Evolutionary conservation across 192 early-diverging fungal species (phyloP).

Genomic region (Phycomyces nitens): DNA sequence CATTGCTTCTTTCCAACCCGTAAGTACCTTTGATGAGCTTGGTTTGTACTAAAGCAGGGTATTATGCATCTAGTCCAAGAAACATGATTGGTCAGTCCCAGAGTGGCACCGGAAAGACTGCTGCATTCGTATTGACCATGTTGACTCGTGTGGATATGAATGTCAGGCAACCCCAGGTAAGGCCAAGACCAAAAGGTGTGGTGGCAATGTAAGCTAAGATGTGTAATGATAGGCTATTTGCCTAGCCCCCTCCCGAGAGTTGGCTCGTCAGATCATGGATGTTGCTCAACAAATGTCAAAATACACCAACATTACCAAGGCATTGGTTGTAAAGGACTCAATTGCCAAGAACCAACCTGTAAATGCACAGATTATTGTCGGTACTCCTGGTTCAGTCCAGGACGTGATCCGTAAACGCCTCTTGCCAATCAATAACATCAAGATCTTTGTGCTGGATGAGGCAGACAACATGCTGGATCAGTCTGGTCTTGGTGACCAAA

Average conservation of each 20-base stretch:
- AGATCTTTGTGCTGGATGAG: slow-evolving; percentile 93
- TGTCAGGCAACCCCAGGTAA: slow-evolving; percentile 62
- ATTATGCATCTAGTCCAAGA: slow-evolving; percentile 47
- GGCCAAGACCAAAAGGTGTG: background rate
- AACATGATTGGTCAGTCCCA: slow-evolving; percentile 99
- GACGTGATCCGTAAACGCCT: slow-evolving; percentile 68
- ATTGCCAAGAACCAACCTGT: slow-evolving; percentile 54
- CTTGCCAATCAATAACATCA: slow-evolving; percentile 57
- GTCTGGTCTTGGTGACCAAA: slow-evolving; percentile 83
- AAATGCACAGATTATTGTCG: slow-evolving; percentile 81
- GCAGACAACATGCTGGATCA: slow-evolving; percentile 98
- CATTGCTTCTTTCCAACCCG: slow-evolving; percentile 81
- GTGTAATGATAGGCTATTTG: slow-evolving; percentile 62
- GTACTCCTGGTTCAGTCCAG: slow-evolving; percentile 89
- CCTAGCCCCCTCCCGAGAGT: slow-evolving; percentile 88
- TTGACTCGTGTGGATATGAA: slow-evolving; percentile 78
- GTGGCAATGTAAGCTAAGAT: background rate
- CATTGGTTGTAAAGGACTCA: slow-evolving; percentile 77
- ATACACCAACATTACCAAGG: slow-evolving; percentile 73
- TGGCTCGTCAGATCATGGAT: slow-evolving; percentile 93
- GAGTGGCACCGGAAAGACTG: slow-evolving; percentile 97
- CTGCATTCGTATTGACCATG: slow-evolving; percentile 92
- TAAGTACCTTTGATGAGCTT: slow-evolving; percentile 25
- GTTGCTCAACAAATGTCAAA: slow-evolving; percentile 90
- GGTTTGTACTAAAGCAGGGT: background rate